Conservation (phyloP, 2,329 filamentous ascomycete species). For the Dactylellina haptotyla region DNA sequence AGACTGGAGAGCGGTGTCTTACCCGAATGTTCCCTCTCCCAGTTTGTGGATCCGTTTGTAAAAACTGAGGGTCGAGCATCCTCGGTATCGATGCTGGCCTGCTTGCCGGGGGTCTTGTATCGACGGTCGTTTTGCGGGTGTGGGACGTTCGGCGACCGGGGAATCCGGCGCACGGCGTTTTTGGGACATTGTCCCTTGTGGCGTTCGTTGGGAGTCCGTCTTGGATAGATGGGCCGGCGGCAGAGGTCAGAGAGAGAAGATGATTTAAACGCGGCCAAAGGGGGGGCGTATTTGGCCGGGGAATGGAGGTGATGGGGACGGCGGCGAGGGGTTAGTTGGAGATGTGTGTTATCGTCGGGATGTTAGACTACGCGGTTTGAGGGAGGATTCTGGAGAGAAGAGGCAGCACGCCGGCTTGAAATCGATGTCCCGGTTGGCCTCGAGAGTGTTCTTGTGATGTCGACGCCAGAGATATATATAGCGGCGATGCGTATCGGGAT, state of each 20-base stretch:
- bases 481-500: neutral
- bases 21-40: constrained; percentile 95
- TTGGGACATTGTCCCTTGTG: constrained; percentile 50
- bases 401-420: too few relatives aligned
- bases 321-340: constrained; percentile 20
- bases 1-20: constrained; percentile 59
- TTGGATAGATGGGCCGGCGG: neutral
- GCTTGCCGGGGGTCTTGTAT: constrained; percentile 62
- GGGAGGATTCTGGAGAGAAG: neutral
- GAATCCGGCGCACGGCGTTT: constrained; percentile 54
- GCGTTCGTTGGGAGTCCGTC: constrained; percentile 51
- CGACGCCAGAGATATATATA: neutral
- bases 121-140: constrained; percentile 60
- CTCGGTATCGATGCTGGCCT: constrained; percentile 73
- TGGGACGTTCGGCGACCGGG: constrained; percentile 57
- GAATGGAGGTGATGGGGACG: neutral
- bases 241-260: too few relatives aligned
- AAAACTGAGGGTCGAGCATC: constrained; percentile 83
- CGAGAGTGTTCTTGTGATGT: neutral
- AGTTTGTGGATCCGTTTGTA: constrained; percentile 85
- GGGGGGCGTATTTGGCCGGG: neutral
- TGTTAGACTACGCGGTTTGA: constrained; percentile 28
- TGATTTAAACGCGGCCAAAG: neutral
- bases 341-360: constrained; percentile 9
- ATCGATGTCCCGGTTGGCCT: too few relatives aligned